Evolutionary conservation across 352 stramenopile genomes (phyloP), one percentile per base, ranked within the genome.

Genomic region (Pythium dissotocum): DNA sequence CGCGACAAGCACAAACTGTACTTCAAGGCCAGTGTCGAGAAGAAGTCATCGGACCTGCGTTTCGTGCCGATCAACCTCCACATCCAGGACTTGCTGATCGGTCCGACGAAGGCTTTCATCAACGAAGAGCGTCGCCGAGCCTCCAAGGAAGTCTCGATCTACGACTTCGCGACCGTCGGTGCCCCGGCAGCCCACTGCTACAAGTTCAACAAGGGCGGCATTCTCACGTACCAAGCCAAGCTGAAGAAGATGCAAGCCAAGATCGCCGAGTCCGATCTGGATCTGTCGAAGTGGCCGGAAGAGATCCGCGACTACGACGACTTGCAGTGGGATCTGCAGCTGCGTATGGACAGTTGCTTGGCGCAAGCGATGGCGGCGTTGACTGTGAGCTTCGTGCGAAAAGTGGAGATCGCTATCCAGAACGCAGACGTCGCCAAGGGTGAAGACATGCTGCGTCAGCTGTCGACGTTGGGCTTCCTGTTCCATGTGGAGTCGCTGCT

Each of bases 401-500:
- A 94, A 64, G 79, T 96, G 32, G 85, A 95, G 65, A 77, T 95
- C 10, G 88, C 88, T 2, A 79, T 96, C 28, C 84, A 94, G 57
- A 92, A 90, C 46, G 77, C 86, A 1, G 85, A 96, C 51, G 70
- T 87, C 1, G 60, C 82, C 18, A 85, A 86, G 60, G 88, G 88
- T 13, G 85, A 94, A 71, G 79, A 92, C 65, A 91, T 93, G 63
- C 65, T 96, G n/a, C 80, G 87, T 2, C 82, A 94, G 61, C 76
- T 94, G 61, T 93, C 84, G 14, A 90, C 77, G n/a, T 61, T 96
- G 16, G 88, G 88, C 10, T 96, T 93, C 53, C 73, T 96, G 6
- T 96, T 95, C 70, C 87, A 96, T 6, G 84, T 98, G 52, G 95
- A 99, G 72, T 97, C 93, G 3, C 77, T 99, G 18, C 70, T 99